Percentiles rank a stretch among this genome's conserved stretches.
phyloP scores from a whole-genome alignment of 106 monocot species.

The Dioscorea alata region DNA sequence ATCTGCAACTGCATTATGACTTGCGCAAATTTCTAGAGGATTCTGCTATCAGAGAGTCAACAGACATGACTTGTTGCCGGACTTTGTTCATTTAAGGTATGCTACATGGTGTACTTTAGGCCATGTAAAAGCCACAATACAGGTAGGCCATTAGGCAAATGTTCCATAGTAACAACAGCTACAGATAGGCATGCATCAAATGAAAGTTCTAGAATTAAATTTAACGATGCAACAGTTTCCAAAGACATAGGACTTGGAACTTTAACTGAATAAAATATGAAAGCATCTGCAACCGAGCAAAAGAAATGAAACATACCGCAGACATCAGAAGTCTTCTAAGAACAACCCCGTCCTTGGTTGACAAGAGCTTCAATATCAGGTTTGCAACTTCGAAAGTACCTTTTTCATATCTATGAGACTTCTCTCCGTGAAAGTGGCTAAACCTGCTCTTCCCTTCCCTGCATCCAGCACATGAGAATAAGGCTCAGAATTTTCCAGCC shows the following conservation, averaged over 20 bases:
- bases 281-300: too few relatives aligned
- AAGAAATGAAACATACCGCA: constrained; percentile 37
- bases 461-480: constrained; percentile 6
- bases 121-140: too few relatives aligned
- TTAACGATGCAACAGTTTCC: not conserved
- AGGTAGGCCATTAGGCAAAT: too few relatives aligned
- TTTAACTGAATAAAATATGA: not conserved
- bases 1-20: too few relatives aligned
- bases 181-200: not conserved
- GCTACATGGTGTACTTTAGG: too few relatives aligned
- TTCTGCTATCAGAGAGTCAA: too few relatives aligned
- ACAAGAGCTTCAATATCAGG: constrained; percentile 49
- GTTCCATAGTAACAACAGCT: not conserved
- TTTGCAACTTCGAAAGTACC: constrained; percentile 23
- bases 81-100: too few relatives aligned
- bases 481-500: not conserved
- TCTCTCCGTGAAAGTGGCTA: not conserved
- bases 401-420: not conserved
- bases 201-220: not conserved
- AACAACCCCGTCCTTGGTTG: constrained; percentile 68
- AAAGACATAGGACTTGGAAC: not conserved
- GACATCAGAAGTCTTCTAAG: constrained; percentile 72
- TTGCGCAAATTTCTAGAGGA: too few relatives aligned
- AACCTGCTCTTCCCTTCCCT: constrained; percentile 18
- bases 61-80: too few relatives aligned